Evolutionary conservation across 768 basidiomycete genomes (phyloP), one percentile per base, ranked within the genome.

Genomic region (Imleria badia): DNA sequence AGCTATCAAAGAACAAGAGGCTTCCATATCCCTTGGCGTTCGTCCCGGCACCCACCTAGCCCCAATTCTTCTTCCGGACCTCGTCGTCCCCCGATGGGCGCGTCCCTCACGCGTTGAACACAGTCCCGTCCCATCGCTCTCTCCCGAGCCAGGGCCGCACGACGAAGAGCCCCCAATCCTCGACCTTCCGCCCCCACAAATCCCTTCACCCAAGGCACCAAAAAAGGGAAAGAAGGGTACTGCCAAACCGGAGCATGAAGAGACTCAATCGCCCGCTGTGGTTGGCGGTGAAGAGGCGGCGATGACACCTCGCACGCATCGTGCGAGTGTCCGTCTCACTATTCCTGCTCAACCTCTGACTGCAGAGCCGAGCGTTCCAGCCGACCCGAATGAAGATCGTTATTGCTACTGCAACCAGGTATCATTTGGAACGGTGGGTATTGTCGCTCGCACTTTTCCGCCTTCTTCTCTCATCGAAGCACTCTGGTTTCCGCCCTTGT

Each of bases 401-500:
- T 97, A 91, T 69, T 96, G 94, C 69, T 87, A 85, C 66, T 96
- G 94, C 71, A 78, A 88, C 60, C 78, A 85, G 57, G 81, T 85
- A 31, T 91, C 87, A 19, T 93, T 82, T 66, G 94, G 93, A 62
- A 85, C 87, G 70, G 89, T 89, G 63, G 56, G 84, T 72, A 14
- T 52, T 35, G 40, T 55, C 5, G 45, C 20, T n/a, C n/a, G n/a
- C n/a, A n/a, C n/a, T n/a, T n/a, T n/a, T n/a, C n/a, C n/a, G n/a
- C n/a, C n/a, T n/a, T n/a, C n/a, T n/a, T 49, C 23, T 8, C 31
- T 50, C 23, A 6, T 42, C 17, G 45, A 15, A 11, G 19, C 29
- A 19, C 22, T 51, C n/a, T 19, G 1, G 31, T 38, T 33, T 19
- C 8, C 14, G 33, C 4, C 19, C 20, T 26, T 22, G 48, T 46